phyloP scores from a whole-genome alignment of 176 grass and related monocot genomes.

The Triticum urartu region DNA sequence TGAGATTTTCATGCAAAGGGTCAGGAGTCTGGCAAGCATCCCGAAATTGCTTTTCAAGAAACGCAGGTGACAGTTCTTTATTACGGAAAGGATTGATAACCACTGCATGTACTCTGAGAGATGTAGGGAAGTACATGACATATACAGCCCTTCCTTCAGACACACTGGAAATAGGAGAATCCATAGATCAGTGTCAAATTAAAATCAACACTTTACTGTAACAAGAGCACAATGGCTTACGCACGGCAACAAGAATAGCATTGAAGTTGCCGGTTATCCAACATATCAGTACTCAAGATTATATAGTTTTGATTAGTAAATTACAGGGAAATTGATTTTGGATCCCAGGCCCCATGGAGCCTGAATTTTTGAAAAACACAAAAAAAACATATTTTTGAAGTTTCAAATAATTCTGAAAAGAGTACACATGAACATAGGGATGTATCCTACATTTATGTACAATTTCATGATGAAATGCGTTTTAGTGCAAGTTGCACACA shows the following conservation, averaged over 20 bases:
- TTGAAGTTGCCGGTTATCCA: conserved; percentile 4
- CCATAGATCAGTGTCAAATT: conserved; percentile 16
- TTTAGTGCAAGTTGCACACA: neutral
- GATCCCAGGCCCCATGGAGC: neutral
- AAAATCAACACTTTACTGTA: neutral
- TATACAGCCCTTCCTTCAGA: conserved; percentile 90
- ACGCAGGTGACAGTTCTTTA: conserved; percentile 75
- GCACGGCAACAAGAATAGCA: neutral
- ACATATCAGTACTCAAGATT: neutral
- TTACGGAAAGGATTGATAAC: conserved; percentile 95
- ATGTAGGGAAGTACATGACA: conserved; percentile 81
- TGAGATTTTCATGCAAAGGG: conserved; percentile 47
- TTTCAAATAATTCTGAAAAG: neutral
- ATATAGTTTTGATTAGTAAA: neutral
- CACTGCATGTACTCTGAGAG: conserved; percentile 56
- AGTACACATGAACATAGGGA: neutral
- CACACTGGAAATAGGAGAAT: conserved; percentile 58
- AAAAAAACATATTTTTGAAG: neutral
- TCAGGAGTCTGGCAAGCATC: conserved; percentile 71
- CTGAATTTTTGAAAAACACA: neutral
- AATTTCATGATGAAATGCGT: neutral
- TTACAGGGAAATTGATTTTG: neutral
- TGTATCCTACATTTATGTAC: neutral
- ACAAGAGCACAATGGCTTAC: conserved; percentile 9
- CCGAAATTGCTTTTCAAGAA: conserved; percentile 91